Conservation (phyloP, 768 basidiomycete species). For the Lentinus brumalis region DNA sequence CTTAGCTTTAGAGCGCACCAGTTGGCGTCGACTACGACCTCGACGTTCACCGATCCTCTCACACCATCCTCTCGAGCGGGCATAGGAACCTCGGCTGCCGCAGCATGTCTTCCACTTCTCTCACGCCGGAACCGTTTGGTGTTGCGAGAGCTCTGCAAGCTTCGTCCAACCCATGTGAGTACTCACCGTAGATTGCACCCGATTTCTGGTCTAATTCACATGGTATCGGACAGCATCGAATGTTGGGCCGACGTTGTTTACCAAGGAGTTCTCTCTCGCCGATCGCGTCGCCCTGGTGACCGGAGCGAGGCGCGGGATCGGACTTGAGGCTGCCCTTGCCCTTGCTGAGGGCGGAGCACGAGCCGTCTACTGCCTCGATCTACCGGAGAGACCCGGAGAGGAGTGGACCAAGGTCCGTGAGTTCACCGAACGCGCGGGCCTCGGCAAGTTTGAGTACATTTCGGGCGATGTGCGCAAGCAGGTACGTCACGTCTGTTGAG, state of each 20-base stretch:
- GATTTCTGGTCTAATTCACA: background rate
- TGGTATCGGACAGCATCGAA: too few relatives aligned
- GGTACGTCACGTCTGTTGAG: conserved; percentile 21
- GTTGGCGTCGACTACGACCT: too few relatives aligned
- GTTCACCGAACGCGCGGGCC: conserved; percentile 34
- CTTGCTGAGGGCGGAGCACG: conserved; percentile 71
- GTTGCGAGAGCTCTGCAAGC: background rate
- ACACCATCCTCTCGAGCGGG: background rate
- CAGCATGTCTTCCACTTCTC: background rate
- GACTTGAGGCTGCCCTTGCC: conserved; percentile 77
- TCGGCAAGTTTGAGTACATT: conserved; percentile 57
- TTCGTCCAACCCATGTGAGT: background rate
- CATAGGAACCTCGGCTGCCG: background rate
- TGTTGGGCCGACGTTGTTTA: conserved; percentile 20
- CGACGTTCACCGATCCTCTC: too few relatives aligned
- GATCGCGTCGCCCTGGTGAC: conserved; percentile 39
- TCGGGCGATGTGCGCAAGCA: conserved; percentile 67
- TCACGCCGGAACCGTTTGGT: background rate
- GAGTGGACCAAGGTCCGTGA: conserved; percentile 57
- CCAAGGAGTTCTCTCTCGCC: conserved; percentile 28
- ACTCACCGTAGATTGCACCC: background rate
- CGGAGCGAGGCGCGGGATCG: conserved; percentile 53
- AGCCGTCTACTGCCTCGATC: conserved; percentile 68
- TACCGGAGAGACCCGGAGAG: conserved; percentile 52
- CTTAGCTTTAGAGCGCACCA: too few relatives aligned